Conservation (phyloP, 805 yeast species). For the Torulaspora delbrueckii region DNA sequence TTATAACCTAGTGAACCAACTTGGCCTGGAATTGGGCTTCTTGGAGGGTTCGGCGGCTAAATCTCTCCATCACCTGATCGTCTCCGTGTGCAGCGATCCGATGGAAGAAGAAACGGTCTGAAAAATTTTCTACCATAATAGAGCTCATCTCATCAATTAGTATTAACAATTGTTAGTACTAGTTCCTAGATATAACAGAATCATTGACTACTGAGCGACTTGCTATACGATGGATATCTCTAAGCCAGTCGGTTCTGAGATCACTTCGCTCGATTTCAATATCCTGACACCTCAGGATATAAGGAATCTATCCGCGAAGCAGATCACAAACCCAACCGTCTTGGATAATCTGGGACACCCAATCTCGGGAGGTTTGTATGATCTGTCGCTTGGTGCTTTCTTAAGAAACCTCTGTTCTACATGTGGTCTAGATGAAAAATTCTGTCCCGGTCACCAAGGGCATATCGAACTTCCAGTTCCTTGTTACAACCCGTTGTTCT, state of each 20-base stretch:
- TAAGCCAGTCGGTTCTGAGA: slow-evolving; percentile 93
- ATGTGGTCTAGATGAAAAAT: slow-evolving; percentile 90
- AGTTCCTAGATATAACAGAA: no score
- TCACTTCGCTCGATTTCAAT: slow-evolving; percentile 87
- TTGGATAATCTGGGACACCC: slow-evolving; percentile 97
- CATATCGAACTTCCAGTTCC: slow-evolving; percentile 96
- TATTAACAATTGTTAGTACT: neutral
- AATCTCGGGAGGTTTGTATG: slow-evolving; percentile 87
- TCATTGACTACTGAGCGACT: no score
- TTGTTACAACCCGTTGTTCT: slow-evolving; percentile 90
- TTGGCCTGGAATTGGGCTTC: neutral
- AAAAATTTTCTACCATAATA: slow-evolving; percentile 7
- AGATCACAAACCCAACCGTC: slow-evolving; percentile 92
- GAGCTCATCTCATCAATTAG: slow-evolving; percentile 12
- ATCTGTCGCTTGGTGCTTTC: slow-evolving; percentile 92
- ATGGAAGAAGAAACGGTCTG: neutral
- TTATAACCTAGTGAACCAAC: no score
- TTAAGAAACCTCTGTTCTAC: slow-evolving; percentile 84
- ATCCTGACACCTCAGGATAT: slow-evolving; percentile 78
- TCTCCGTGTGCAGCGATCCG: slow-evolving; percentile 2
- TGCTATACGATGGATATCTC: slow-evolving; percentile 76
- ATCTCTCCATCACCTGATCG: neutral
- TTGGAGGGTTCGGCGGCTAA: slow-evolving; percentile 4
- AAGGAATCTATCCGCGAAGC: slow-evolving; percentile 84
- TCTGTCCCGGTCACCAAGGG: slow-evolving; percentile 98